phyloP scores from a whole-genome alignment of 805 yeast species.

The Kodamaea kakaduensis region DNA sequence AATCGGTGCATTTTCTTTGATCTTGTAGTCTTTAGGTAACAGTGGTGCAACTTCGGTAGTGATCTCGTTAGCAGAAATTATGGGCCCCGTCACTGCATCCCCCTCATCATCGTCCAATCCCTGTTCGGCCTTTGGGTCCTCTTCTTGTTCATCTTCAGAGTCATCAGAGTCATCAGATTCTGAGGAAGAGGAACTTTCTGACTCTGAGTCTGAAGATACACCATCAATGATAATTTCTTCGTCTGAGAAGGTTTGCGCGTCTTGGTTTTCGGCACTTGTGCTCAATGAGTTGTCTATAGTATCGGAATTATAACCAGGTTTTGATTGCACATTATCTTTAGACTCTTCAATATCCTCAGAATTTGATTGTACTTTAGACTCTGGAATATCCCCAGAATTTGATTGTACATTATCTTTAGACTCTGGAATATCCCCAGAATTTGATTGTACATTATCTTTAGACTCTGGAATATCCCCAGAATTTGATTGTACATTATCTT shows the following conservation, averaged over 20 bases:
- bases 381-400: too few relatives aligned
- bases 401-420: background rate
- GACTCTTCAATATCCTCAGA: too few relatives aligned
- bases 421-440: background rate
- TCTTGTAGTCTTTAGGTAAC: slow-evolving; percentile 61
- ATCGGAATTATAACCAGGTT: slow-evolving; percentile 8
- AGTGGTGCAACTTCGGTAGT: slow-evolving; percentile 62
- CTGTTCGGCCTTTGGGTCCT: slow-evolving; percentile 11
- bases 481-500: too few relatives aligned
- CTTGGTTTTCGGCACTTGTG: slow-evolving; percentile 7
- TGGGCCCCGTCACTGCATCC: slow-evolving; percentile 53
- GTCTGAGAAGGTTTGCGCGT: slow-evolving; percentile 11
- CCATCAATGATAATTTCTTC: slow-evolving; percentile 14
- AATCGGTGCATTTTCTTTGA: slow-evolving; percentile 59
- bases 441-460: background rate
- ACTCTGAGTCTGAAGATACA: slow-evolving; percentile 14
- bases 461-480: too few relatives aligned
- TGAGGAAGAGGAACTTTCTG: slow-evolving; percentile 17
- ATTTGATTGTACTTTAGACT: too few relatives aligned
- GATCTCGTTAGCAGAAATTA: slow-evolving; percentile 74
- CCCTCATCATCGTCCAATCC: slow-evolving; percentile 42
- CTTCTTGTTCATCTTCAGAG: slow-evolving; percentile 16
- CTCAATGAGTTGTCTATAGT: slow-evolving; percentile 4
- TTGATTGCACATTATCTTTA: background rate
- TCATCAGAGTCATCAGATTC: slow-evolving; percentile 18